Evolutionary conservation across 805 yeast species (phyloP), one percentile per base, ranked within the genome.

Genomic region (Tetrapisispora phaffii): DNA sequence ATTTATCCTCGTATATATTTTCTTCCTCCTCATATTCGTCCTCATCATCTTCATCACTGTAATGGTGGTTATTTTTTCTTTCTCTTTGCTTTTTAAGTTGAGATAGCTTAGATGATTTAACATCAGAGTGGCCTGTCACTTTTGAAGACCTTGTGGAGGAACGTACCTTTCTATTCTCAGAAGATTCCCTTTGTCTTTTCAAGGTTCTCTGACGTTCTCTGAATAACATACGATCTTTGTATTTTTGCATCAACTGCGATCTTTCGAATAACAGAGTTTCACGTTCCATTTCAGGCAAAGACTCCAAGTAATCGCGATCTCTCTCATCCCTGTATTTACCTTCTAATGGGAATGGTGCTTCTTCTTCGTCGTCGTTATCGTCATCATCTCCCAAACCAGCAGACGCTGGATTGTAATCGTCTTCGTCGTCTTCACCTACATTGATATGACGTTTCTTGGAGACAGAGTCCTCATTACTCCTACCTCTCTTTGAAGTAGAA

Each of bases 201-300:
- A 60, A 51, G 21, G 76, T 78, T 58, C 71, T 77, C 55, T 86
- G 82, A 66, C 97, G 82, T 60, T 86, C 82, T 24, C 85, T 87
- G 56, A 94, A 77, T 56, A 83, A 80, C 61, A 77, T 76, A 59
- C 87, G 79, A 67, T 93, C 97, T 48, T 85, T 80, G 66, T 73
- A 89, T 53, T 84, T 79, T 63, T 90, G 95, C 79, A 86, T 77
- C 50, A 85, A 94, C 66, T 88, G 96, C 8, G 86, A 77, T 65
- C 99, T 85, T 46, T 90, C 97, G 56, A 86, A 93, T 45, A 93
- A 74, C 45, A 88, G 77, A 54, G 84, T 81, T 69, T 93, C 98
- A 58, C 97, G 82, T 57, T 85, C 85, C 63, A 93, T 77, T 70
- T 93, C 98, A 45, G 90, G 95, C 80, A 93, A 74, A 0, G 71